These are phyloP conservation scores for Pelargonium fulgidum DNA, from an alignment of 441 rosid species.

Conservation along the genomic window DNA sequence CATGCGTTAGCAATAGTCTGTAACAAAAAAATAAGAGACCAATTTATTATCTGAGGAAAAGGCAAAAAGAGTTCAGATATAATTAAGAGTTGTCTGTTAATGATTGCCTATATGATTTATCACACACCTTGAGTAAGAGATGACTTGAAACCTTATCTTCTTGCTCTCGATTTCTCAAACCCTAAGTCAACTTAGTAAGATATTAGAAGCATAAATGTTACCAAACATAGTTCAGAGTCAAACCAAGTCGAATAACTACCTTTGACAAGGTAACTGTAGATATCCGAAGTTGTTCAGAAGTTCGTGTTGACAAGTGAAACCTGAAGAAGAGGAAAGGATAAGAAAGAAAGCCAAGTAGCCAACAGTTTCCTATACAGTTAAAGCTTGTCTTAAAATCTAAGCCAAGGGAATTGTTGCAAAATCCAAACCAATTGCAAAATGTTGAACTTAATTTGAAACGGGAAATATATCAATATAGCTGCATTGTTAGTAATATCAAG, in stretches of 20 bases:
- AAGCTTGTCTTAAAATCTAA: background rate
- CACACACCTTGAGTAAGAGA: slow-evolving; percentile 57
- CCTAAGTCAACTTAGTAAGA: slow-evolving; percentile 32
- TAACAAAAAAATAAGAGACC: slow-evolving; percentile 19
- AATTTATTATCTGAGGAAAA: slow-evolving; percentile 9
- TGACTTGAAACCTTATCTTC: slow-evolving; percentile 80
- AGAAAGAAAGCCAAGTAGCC: slow-evolving; percentile 2
- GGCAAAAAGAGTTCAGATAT: background rate
- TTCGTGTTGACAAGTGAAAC: slow-evolving; percentile 68
- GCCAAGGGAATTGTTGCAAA: too few species aligned
- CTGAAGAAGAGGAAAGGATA: slow-evolving; percentile 27
- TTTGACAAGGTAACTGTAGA: slow-evolving; percentile 66
- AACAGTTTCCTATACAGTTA: background rate
- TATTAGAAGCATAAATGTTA: background rate
- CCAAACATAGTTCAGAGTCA: background rate
- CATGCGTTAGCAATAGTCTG: slow-evolving; percentile 85
- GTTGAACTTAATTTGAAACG: background rate
- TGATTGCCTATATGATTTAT: background rate
- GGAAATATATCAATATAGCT: background rate
- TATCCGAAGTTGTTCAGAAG: slow-evolving; percentile 46
- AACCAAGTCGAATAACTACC: slow-evolving; percentile 30
- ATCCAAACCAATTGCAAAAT: background rate
- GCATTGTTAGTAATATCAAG: background rate
- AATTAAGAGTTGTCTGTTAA: background rate
- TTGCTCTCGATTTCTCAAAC: slow-evolving; percentile 62